Conservation (phyloP, 2,329 filamentous ascomycete genomes). For the Chalaropsis ovoidea region DNA sequence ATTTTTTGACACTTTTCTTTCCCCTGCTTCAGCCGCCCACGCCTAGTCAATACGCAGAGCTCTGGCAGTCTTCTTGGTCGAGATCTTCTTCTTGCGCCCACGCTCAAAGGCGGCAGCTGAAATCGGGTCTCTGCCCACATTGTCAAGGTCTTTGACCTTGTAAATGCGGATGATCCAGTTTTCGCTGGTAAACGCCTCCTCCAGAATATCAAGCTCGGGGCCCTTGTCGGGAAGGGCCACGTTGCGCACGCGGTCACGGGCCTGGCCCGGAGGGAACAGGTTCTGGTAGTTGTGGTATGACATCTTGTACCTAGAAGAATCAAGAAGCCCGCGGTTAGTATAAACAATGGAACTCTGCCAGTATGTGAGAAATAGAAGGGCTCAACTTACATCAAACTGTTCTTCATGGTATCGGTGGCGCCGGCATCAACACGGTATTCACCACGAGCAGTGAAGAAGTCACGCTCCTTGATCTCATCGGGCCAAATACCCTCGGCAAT, state of each 20-base stretch:
- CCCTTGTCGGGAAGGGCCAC: constrained; percentile 70
- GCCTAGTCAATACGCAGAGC: constrained; percentile 60
- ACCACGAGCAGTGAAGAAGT: constrained; percentile 87
- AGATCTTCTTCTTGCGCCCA: constrained; percentile 74
- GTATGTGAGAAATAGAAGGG: not conserved
- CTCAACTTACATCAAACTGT: constrained; percentile 83
- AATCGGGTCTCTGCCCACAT: constrained; percentile 80
- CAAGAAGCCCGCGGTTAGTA: constrained; percentile 24
- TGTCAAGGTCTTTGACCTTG: constrained; percentile 98
- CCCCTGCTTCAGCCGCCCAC: not conserved
- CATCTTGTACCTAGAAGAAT: constrained; percentile 84
- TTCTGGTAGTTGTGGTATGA: constrained; percentile 96
- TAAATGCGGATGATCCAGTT: constrained; percentile 99
- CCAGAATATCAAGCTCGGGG: constrained; percentile 75
- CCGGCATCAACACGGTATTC: constrained; percentile 92
- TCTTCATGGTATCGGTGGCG: constrained; percentile 94
- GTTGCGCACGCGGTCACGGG: constrained; percentile 77
- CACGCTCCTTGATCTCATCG: constrained; percentile 94
- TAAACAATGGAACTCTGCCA: not conserved
- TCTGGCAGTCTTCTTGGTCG: constrained; percentile 57
- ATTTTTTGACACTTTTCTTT: not conserved
- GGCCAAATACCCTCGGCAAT: constrained; percentile 99
- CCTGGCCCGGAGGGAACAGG: constrained; percentile 86
- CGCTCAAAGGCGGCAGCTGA: constrained; percentile 59
- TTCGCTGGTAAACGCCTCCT: constrained; percentile 97